phyloP scores from a whole-genome alignment of 1,139 yeast genomes.

The Hemisphaericaspora lyxosophila region DNA sequence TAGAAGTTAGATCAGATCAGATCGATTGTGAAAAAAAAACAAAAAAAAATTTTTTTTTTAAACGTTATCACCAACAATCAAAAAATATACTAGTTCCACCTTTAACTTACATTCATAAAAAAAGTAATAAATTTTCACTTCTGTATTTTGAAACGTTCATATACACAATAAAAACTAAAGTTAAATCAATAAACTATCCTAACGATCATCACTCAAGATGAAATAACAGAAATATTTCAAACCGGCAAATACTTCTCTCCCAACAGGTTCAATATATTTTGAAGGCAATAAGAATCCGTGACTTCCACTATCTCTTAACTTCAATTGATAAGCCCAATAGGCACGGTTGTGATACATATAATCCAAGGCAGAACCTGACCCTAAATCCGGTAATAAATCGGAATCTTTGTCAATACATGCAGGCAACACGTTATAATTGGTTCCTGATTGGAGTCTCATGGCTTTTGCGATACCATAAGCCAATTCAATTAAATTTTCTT shows the following conservation, averaged over 20 bases:
- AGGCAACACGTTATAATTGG: slow-evolving; percentile 64
- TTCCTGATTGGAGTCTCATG: slow-evolving; percentile 62
- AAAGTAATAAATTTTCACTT: too few species aligned
- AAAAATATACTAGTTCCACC: too few species aligned
- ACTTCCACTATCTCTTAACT: slow-evolving; percentile 78
- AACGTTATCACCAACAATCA: background rate
- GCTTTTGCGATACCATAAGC: slow-evolving; percentile 81
- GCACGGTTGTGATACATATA: slow-evolving; percentile 83
- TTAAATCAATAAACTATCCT: background rate
- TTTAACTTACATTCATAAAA: too few species aligned
- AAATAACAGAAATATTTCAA: slow-evolving; percentile 69
- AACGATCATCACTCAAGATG: slow-evolving; percentile 42
- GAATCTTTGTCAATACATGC: slow-evolving; percentile 79
- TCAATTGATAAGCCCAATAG: slow-evolving; percentile 80
- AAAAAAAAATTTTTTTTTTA: too few species aligned
- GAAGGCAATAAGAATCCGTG: slow-evolving; percentile 82
- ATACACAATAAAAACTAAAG: slow-evolving; percentile 2
- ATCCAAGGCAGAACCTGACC: slow-evolving; percentile 80
- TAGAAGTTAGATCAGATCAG: background rate
- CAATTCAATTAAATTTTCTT: slow-evolving; percentile 75
- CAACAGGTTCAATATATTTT: slow-evolving; percentile 71
- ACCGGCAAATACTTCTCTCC: slow-evolving; percentile 69
- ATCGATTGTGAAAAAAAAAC: background rate
- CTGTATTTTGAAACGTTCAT: too few species aligned
- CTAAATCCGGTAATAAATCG: slow-evolving; percentile 69